phyloP scores from a whole-genome alignment of 352 stramenopile genomes.

The Pythium rishiriense region DNA sequence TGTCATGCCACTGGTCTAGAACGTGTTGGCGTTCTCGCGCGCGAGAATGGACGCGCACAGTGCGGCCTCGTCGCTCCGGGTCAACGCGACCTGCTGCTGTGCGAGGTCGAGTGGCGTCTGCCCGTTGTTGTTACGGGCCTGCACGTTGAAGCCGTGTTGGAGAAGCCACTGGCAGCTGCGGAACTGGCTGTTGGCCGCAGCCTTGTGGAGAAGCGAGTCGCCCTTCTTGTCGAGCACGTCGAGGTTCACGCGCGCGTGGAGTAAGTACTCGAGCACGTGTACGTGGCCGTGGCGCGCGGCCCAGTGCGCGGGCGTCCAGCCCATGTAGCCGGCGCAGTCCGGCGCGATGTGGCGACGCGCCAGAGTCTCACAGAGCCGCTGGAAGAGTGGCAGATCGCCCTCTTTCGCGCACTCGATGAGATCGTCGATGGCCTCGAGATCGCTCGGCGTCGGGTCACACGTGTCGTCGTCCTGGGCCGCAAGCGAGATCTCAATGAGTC shows the following conservation, averaged over 20 bases:
- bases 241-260: constrained; percentile 49
- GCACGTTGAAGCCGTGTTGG: constrained; percentile 62
- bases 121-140: constrained; percentile 66
- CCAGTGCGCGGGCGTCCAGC: constrained; percentile 79
- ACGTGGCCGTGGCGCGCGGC: constrained; percentile 66
- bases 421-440: constrained; percentile 54
- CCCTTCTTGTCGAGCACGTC: constrained; percentile 65
- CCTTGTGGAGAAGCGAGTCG: constrained; percentile 75
- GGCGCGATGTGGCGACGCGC: constrained; percentile 41
- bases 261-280: constrained; percentile 62
- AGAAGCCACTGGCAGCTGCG: constrained; percentile 67
- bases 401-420: constrained; percentile 68
- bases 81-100: constrained; percentile 43
- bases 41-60: constrained; percentile 62
- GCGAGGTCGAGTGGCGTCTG: constrained; percentile 61
- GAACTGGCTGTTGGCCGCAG: constrained; percentile 70
- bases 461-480: constrained; percentile 11
- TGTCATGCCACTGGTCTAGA: constrained; percentile 11
- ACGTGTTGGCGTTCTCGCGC: constrained; percentile 38
- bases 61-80: constrained; percentile 35
- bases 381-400: constrained; percentile 52
- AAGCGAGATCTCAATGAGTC: constrained; percentile 72
- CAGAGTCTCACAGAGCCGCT: constrained; percentile 44
- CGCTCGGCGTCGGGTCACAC: constrained; percentile 20
- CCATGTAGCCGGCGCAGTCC: constrained; percentile 63